Evolutionary conservation across 2,329 filamentous ascomycete species (phyloP), one percentile per base, ranked within the genome.

Genomic region (Cladophialophora exuberans): DNA sequence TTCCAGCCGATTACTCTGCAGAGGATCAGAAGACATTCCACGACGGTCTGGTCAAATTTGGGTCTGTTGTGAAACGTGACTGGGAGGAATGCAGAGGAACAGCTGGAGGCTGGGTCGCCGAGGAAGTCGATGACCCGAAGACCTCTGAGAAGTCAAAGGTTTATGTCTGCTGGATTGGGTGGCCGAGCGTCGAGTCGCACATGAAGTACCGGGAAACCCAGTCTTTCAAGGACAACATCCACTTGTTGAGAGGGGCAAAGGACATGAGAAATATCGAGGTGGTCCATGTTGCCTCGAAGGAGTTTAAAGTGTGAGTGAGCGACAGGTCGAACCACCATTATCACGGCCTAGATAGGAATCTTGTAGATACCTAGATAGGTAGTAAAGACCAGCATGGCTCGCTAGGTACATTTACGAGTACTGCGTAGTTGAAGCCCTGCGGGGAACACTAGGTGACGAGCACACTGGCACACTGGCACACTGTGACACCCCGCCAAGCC

Each of bases 101-200:
- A 18, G 45, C 57, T 7, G 53, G 48, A 7, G 66, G 66, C 17
- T 68, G 66, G 65, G 53, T 63, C n/a, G 45, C 58, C 15, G 66
- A 68, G 49, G 59, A 67, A 26, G 20, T 66, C 11, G 55, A 60
- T 30, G 73, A 41, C 64, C 71, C 4, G 58, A 68, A 1, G 39
- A 71, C 2, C 61, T 60, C 28, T 36, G 65, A 41, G 64, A 68
- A 30, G 61, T 69, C 10, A 56, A 70, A 53, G 52, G 62, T 11
- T 0, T 65, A 55, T 4, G 46, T 70, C 50, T 63, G 59, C 0
- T 62, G 73, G 2, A 66, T 76, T 10, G 72, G 71, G 0, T 76
- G 73, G 73, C 62, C 69, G 0, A 73, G 69, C 28, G 59, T 73
- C 1, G 70, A 75, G 31, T 69, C 69, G 23, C 74, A 76, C 42